Conservation (phyloP, 768 basidiomycete genomes). For the Suillus lakei region DNA sequence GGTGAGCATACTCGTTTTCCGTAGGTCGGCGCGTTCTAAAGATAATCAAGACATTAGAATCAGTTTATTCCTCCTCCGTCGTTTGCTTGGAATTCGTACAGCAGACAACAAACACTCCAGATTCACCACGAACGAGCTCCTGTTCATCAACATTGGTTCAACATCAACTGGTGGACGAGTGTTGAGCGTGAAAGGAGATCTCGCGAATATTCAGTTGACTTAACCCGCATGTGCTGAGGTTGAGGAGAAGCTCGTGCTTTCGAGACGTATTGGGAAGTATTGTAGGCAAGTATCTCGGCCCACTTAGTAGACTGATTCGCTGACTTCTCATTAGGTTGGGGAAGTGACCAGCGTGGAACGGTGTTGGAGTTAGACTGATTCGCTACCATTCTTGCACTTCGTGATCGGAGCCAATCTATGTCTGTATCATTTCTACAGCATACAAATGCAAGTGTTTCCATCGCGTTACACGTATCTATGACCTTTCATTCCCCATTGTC, state of each 20-base stretch:
- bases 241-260: slow-evolving; percentile 96
- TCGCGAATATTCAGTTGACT: slow-evolving; percentile 92
- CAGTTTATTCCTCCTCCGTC: slow-evolving; percentile 90
- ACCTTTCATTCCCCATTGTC: no score
- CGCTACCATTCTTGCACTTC: neutral
- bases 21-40: neutral
- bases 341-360: slow-evolving; percentile 86
- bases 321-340: neutral
- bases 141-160: slow-evolving; percentile 95
- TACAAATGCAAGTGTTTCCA: no score
- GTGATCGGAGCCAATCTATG: neutral
- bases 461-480: no score
- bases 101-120: slow-evolving; percentile 98
- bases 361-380: slow-evolving; percentile 75
- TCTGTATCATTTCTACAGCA: no score
- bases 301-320: slow-evolving; percentile 2
- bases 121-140: slow-evolving; percentile 86
- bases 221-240: slow-evolving; percentile 95
- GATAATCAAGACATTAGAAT: slow-evolving; percentile 48
- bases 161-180: slow-evolving; percentile 97
- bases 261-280: slow-evolving; percentile 95
- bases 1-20: neutral
- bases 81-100: slow-evolving; percentile 93
- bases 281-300: slow-evolving; percentile 50
- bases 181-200: slow-evolving; percentile 89